A percentile compares a stretch with the other conserved stretches of the same genome.
These are phyloP conservation scores for Acanthamoeba healyi DNA, from an alignment of 208 protist species.

Conservation along the genomic window DNA sequence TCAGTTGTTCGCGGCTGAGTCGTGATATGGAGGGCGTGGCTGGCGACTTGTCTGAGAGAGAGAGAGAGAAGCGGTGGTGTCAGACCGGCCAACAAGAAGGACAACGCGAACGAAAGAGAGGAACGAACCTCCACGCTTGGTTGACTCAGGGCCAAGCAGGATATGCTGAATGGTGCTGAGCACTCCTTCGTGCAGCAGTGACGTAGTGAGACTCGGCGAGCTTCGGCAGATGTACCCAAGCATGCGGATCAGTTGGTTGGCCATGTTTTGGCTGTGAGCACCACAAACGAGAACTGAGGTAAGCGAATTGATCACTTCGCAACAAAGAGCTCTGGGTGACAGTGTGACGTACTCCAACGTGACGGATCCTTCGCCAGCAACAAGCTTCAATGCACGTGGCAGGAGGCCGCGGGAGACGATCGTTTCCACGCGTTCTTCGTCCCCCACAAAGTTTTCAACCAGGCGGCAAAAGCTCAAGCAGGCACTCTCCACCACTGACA, in stretches of 20 bases:
- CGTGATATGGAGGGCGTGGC: background rate
- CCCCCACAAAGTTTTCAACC: slow-evolving; percentile 73
- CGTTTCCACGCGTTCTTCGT: slow-evolving; percentile 56
- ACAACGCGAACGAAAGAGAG: background rate
- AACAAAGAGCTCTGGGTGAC: too few relatives aligned
- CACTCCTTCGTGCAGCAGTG: slow-evolving; percentile 10
- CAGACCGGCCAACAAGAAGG: accelerated
- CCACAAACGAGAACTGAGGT: background rate
- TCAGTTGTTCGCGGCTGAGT: slow-evolving; percentile 54
- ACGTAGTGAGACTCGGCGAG: background rate
- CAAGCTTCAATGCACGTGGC: slow-evolving; percentile 12
- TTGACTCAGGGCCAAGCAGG: background rate
- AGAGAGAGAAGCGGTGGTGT: background rate
- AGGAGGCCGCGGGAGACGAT: slow-evolving; percentile 37
- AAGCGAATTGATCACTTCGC: too few relatives aligned
- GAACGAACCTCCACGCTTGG: background rate
- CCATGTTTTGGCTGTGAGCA: background rate
- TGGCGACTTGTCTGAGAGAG: background rate
- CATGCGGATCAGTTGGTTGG: slow-evolving; percentile 43
- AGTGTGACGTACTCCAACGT: background rate
- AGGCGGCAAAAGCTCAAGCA: slow-evolving; percentile 83
- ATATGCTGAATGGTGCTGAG: slow-evolving; percentile 8
- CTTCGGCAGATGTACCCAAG: background rate
- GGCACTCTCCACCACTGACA: slow-evolving; percentile 81
- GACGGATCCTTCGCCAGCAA: slow-evolving; percentile 30